A percentile compares a stretch with the other conserved stretches of the same genome.
Evolutionary conservation across 306 rosid species (phyloP).

Genomic region (Dryas drummondii): DNA sequence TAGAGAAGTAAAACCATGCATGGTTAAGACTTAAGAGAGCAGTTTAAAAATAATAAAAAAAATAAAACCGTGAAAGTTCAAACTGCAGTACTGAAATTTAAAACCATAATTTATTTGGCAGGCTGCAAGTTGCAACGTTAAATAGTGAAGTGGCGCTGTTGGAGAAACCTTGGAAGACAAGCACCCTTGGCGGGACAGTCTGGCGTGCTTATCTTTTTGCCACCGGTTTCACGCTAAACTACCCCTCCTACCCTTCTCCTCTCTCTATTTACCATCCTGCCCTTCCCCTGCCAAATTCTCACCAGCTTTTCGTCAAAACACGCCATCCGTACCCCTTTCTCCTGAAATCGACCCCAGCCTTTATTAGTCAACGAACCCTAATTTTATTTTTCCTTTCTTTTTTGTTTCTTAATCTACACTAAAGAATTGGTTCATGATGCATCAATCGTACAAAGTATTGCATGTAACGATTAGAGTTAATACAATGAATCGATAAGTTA

Average conservation of each 20-base stretch:
- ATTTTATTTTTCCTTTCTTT: too few relatives aligned
- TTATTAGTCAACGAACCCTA: neutral
- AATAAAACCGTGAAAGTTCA: too few relatives aligned
- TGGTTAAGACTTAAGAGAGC: too few relatives aligned
- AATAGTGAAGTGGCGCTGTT: slow-evolving; percentile 9
- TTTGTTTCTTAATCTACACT: too few relatives aligned
- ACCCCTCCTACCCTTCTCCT: slow-evolving; percentile 40
- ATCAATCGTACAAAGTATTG: too few relatives aligned
- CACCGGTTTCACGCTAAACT: slow-evolving; percentile 43
- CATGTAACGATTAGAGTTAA: too few relatives aligned
- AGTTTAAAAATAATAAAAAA: too few relatives aligned
- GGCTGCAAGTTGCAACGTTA: slow-evolving; percentile 21
- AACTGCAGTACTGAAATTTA: too few relatives aligned
- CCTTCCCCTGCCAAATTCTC: slow-evolving; percentile 20
- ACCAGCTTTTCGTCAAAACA: neutral
- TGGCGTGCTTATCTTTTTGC: slow-evolving; percentile 52
- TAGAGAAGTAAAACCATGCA: too few relatives aligned
- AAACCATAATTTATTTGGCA: too few relatives aligned
- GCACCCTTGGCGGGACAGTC: slow-evolving; percentile 77
- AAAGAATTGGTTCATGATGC: too few relatives aligned
- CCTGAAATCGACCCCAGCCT: neutral
- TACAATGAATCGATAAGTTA: too few relatives aligned
- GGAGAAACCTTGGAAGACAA: slow-evolving; percentile 17
- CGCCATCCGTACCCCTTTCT: neutral
- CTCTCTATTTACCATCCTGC: slow-evolving; percentile 24